Conservation (phyloP, 2,329 filamentous ascomycete species). For the Thielaviopsis populi region DNA sequence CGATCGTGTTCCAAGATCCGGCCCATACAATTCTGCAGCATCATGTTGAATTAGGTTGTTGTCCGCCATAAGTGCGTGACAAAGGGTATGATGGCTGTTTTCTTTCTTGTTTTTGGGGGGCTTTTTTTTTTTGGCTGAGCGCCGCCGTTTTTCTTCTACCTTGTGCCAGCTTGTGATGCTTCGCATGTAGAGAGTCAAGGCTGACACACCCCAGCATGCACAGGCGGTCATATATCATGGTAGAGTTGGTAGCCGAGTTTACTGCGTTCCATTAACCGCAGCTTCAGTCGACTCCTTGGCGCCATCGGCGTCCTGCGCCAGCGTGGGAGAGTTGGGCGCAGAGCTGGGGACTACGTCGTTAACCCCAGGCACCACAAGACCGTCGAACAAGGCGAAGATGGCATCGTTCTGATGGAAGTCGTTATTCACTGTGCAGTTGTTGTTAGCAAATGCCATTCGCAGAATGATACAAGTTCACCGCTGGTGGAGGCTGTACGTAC, state of each 20-base stretch:
- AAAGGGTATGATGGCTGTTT: background rate
- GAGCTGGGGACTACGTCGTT: slow-evolving; percentile 25
- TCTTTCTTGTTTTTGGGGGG: background rate
- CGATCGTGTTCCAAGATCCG: background rate
- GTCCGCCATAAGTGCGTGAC: slow-evolving; percentile 1
- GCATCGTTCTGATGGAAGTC: slow-evolving; percentile 77
- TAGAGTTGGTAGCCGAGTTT: background rate
- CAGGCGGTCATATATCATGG: background rate
- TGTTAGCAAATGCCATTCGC: background rate
- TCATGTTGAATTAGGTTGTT: slow-evolving; percentile 15
- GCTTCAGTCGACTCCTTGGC: background rate
- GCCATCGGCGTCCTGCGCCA: slow-evolving; percentile 12
- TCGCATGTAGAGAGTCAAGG: background rate
- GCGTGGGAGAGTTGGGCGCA: slow-evolving; percentile 6
- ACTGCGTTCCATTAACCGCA: slow-evolving; percentile 16
- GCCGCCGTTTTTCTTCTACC: background rate
- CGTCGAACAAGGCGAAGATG: slow-evolving; percentile 77
- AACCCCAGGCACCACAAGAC: slow-evolving; percentile 52
- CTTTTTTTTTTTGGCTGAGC: background rate
- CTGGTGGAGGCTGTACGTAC: slow-evolving; percentile 34
- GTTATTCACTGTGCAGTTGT: slow-evolving; percentile 61
- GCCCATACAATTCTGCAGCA: background rate
- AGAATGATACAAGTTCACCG: background rate
- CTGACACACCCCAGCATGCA: background rate
- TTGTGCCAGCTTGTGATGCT: background rate